Evolutionary conservation across 495 filamentous ascomycete genomes (phyloP).

Genomic region (Daldinia bambusicola): DNA sequence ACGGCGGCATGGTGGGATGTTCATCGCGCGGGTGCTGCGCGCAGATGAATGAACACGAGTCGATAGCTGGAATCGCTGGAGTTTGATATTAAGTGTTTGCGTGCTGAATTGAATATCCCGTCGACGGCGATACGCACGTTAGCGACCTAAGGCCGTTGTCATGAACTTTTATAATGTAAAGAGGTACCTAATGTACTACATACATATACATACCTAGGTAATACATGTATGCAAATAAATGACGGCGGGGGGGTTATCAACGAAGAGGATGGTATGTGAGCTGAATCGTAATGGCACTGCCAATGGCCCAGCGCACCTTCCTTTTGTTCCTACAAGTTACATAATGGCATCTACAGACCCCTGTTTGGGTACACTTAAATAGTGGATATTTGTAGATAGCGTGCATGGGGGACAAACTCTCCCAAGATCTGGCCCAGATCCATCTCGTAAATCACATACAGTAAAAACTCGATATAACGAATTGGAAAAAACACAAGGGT

Average conservation of each 20-base stretch:
- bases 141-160: too few species aligned
- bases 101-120: background rate
- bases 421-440: constrained; percentile 2
- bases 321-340: constrained; percentile 5
- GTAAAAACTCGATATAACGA: too few species aligned
- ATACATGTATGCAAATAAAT: too few species aligned
- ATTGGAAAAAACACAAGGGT: too few species aligned
- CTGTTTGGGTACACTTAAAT: constrained; percentile 3
- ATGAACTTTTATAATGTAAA: too few species aligned
- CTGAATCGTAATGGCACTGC: constrained; percentile 4
- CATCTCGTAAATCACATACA: background rate
- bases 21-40: constrained; percentile 8
- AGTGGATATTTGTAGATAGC: constrained; percentile 23
- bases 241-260: background rate
- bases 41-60: background rate
- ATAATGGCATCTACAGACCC: background rate
- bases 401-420: constrained; percentile 11
- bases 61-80: too few species aligned
- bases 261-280: constrained; percentile 2
- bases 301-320: too few species aligned
- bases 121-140: background rate
- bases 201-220: too few species aligned
- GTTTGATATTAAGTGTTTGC: too few species aligned
- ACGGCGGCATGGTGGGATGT: constrained; percentile 39
- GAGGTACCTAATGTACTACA: too few species aligned